Evolutionary conservation across 805 yeast genomes (phyloP).

Genomic region (Jamesozyma spencerorum): DNA sequence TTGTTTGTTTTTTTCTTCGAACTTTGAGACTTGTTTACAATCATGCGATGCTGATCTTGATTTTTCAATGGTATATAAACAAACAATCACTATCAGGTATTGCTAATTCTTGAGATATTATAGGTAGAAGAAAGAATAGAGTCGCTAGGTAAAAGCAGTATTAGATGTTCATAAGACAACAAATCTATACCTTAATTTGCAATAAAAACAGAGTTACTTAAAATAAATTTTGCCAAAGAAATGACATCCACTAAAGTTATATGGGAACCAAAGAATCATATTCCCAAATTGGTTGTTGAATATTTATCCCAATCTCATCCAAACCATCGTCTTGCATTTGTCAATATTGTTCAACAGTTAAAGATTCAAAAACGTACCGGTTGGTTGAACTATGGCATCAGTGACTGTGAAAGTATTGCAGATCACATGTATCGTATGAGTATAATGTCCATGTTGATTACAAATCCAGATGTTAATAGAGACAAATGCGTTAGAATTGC

Average conservation of each 20-base stretch:
- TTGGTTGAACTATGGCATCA: conserved; percentile 63
- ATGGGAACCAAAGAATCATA: conserved; percentile 40
- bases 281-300: conserved; percentile 33
- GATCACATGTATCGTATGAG: conserved; percentile 97
- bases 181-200: too few relatives aligned
- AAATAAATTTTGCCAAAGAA: background rate
- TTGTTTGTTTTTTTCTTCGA: background rate
- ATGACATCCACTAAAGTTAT: background rate
- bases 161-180: too few relatives aligned
- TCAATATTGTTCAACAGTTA: conserved; percentile 60
- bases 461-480: conserved; percentile 43
- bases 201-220: background rate
- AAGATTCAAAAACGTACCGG: conserved; percentile 86
- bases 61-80: background rate
- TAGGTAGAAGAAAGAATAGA: too few relatives aligned
- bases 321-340: conserved; percentile 43
- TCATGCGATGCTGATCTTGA: too few relatives aligned
- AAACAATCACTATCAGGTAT: background rate
- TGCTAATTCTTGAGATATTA: too few relatives aligned
- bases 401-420: conserved; percentile 54
- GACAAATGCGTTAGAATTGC: conserved; percentile 77
- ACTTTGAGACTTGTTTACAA: background rate
- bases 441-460: conserved; percentile 61
- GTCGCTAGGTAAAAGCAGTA: too few relatives aligned
- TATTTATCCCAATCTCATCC: conserved; percentile 20